Conservation (phyloP, 495 filamentous ascomycete species). For the Aspergillus saccharolyticus region DNA sequence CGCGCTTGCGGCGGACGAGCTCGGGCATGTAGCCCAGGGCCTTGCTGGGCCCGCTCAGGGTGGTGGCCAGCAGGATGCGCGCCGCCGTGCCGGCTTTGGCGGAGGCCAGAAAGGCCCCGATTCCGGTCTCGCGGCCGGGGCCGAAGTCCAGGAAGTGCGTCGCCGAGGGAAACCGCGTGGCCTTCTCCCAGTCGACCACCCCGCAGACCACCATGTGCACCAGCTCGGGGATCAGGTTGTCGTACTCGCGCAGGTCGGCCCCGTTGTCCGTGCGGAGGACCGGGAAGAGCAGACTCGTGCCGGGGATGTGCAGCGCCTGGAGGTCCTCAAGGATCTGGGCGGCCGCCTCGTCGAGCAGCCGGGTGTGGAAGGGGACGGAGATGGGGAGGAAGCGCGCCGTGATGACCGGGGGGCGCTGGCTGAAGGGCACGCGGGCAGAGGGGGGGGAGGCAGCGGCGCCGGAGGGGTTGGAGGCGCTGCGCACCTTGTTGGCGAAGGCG, state of each 20-base stretch:
- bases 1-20: too few species aligned
- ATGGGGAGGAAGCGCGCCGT: conserved; percentile 3
- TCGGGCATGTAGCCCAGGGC: too few species aligned
- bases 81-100: too few species aligned
- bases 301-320: not conserved
- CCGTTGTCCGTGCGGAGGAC: not conserved
- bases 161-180: not conserved
- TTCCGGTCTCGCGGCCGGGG: too few species aligned
- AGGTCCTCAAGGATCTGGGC: not conserved
- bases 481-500: not conserved
- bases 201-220: not conserved
- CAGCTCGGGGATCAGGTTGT: not conserved
- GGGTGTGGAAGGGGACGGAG: conserved; percentile 3
- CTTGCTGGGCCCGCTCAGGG: too few species aligned
- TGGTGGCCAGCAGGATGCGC: too few species aligned
- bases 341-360: not conserved
- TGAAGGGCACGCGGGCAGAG: not conserved
- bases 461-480: not conserved
- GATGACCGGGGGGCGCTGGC: not conserved
- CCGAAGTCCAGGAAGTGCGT: conserved; percentile 1
- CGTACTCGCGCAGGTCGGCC: not conserved
- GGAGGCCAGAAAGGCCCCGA: too few species aligned
- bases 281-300: not conserved
- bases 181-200: conserved; percentile 4
- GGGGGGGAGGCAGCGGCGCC: not conserved